Base-by-base conservation (phyloP, 306 rosid species). In the Dicorynia guianensis region DNA sequence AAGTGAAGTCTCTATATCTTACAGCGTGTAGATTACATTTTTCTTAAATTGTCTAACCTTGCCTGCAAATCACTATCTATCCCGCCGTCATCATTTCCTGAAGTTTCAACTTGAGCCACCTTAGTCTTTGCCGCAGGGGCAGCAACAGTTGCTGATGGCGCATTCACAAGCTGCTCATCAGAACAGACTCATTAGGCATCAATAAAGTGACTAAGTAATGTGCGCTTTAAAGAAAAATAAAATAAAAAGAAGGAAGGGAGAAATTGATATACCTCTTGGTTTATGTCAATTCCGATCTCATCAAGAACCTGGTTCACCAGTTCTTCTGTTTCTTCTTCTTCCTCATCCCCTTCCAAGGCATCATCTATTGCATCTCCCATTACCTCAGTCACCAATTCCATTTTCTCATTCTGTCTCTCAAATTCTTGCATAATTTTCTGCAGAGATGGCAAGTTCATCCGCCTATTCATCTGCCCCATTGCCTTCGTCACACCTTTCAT, bases 401-500 rank as follows among this genome's bases (percentile, higher is more conserved):
- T 93, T 79, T 80, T 93, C 83, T 93, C 98, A 79, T 93, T 93
- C 88, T 93, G 91, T 81, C 88, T 87, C 82, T 91, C 97, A 57
- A 93, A 93, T 72, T 93, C 98, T 91, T 89, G 97, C 98, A 93
- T 89, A 38, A 91, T 93, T 78, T 88, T 93, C 79, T 93, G 98
- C 70, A 93, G 61, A 61, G 94, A 91, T 59, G 98, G 98, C 87
- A 93, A 67, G 87, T 93, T 93, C 98, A 93, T 91, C 87, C 84
- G 93, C 75, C 98, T 87, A 81, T 93, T 93, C 98, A 93, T 91
- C 83, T 91, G 97, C 30, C 98, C 98, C 98, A 93, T 93, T 62
- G 98, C 98, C 84, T 93, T 93, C 7, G 98, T 93, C 79, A 93
- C 98, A 42, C 98, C 98, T 80, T 93, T 93, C 98, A 93, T 93